Percentiles rank a stretch among this genome's conserved stretches.
These are phyloP conservation scores for Aegilops bicornis DNA, from an alignment of 176 grass and related monocot species.

Conservation along the genomic window DNA sequence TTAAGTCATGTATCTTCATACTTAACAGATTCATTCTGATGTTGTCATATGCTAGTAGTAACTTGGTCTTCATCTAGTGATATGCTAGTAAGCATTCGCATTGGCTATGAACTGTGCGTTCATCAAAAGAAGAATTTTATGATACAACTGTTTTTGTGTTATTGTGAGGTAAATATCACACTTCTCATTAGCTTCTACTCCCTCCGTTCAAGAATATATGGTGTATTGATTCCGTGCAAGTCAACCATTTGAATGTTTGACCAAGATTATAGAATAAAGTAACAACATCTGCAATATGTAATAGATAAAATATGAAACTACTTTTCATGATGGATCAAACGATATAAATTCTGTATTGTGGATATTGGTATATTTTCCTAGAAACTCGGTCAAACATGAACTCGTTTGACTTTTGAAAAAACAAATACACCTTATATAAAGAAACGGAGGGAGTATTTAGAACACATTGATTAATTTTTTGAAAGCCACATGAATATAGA, in stretches of 20 bases:
- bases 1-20: constrained; percentile 15
- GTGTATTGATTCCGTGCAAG: no score
- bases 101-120: not conserved
- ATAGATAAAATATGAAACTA: no score
- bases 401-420: no score
- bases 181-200: not conserved
- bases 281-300: no score
- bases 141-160: not conserved
- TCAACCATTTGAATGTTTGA: no score
- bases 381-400: no score
- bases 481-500: constrained; percentile 22
- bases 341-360: no score
- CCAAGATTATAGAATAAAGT: no score
- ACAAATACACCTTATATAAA: no score
- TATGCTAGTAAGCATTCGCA: constrained; percentile 14
- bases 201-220: no score
- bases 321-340: no score
- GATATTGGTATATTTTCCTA: no score
- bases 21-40: constrained; percentile 11
- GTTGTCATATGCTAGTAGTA: not conserved
- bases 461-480: not conserved
- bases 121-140: not conserved
- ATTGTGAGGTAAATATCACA: not conserved
- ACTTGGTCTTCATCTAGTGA: not conserved
- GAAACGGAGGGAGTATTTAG: not conserved